Percentiles rank a stretch among this genome's conserved stretches.
phyloP scores from a whole-genome alignment of 2,329 filamentous ascomycete genomes.

The Trichophaea hybrida region DNA sequence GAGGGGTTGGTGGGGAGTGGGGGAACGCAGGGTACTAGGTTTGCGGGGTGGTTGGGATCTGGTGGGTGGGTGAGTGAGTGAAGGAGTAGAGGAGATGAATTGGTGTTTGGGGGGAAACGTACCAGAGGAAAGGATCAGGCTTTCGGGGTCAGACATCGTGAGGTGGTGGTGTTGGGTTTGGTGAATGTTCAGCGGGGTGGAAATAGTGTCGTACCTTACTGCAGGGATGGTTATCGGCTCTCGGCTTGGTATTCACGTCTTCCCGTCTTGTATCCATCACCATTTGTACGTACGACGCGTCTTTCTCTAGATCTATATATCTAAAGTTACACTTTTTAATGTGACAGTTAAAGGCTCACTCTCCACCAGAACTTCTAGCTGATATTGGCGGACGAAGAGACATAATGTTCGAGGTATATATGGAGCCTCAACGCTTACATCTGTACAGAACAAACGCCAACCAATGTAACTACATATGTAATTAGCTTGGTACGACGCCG shows the following conservation, averaged over 20 bases:
- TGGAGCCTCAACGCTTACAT: no score
- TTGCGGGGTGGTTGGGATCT: conserved; percentile 78
- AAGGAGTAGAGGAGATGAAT: conserved; percentile 44
- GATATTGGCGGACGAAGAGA: no score
- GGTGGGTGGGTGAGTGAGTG: conserved; percentile 33
- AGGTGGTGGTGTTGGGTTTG: neutral
- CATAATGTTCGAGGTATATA: no score
- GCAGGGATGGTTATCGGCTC: neutral
- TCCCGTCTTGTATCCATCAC: neutral
- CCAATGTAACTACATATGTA: no score
- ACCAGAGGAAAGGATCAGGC: conserved; percentile 42
- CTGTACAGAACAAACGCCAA: no score
- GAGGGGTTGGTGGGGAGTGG: neutral
- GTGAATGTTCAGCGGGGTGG: neutral
- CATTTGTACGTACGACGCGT: neutral
- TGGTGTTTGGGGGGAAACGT: conserved; percentile 25
- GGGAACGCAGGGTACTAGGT: conserved; percentile 39
- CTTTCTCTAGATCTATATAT: neutral
- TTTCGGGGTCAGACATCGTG: conserved; percentile 34
- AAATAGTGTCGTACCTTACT: neutral
- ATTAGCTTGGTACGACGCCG: no score
- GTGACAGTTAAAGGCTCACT: no score
- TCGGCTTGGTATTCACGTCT: neutral
- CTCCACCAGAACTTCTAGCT: no score
- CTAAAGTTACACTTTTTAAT: no score